Percentiles rank a stretch among this genome's conserved stretches.
Conservation (phyloP, 306 rosid genomes). For the Rosa multiflora region DNA sequence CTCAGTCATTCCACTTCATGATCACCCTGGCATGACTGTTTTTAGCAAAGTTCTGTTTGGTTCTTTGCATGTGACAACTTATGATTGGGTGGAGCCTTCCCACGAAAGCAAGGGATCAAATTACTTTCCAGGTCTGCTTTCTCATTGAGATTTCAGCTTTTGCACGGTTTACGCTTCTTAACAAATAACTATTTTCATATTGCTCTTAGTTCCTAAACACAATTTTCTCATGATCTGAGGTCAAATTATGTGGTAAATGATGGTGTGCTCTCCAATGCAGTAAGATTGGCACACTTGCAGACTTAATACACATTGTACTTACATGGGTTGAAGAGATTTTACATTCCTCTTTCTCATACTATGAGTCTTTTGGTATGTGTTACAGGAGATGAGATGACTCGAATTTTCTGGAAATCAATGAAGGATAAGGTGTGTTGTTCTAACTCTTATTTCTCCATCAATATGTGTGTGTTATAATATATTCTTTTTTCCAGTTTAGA, state of each 20-base stretch:
- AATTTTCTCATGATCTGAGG: not conserved
- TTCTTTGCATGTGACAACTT: slow-evolving; percentile 91
- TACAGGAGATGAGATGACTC: too few relatives aligned
- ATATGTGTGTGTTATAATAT: too few relatives aligned
- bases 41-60: slow-evolving; percentile 93
- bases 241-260: not conserved
- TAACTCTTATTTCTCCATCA: too few relatives aligned
- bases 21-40: slow-evolving; percentile 97
- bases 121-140: slow-evolving; percentile 51
- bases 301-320: too few relatives aligned
- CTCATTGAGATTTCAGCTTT: slow-evolving; percentile 12
- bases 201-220: not conserved
- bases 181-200: not conserved
- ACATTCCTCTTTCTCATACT: too few relatives aligned
- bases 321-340: too few relatives aligned
- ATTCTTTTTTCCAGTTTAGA: too few relatives aligned
- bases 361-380: too few relatives aligned
- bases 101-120: slow-evolving; percentile 55
- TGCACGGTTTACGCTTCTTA: not conserved
- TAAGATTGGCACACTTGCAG: slow-evolving; percentile 47
- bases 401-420: too few relatives aligned
- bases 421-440: too few relatives aligned
- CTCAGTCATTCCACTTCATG: slow-evolving; percentile 86
- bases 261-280: slow-evolving; percentile 33
- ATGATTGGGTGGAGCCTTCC: slow-evolving; percentile 96